A percentile compares a stretch with the other conserved stretches of the same genome.
These are phyloP conservation scores for Periconia macrospinosa DNA, from an alignment of 2,329 filamentous ascomycete species.

Conservation along the genomic window DNA sequence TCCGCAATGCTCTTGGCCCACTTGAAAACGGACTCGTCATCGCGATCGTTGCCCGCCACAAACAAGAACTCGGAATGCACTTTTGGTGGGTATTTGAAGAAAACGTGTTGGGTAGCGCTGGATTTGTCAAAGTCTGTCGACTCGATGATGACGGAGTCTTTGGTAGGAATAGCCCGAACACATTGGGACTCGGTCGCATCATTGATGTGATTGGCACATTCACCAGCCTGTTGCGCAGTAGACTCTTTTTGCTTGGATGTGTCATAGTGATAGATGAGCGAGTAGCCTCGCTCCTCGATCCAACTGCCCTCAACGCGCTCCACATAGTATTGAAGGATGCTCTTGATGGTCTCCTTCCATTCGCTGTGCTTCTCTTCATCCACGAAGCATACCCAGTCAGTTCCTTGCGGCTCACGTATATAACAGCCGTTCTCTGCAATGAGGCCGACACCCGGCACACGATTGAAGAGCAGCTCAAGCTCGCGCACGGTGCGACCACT, in stretches of 20 bases:
- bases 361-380: constrained; percentile 68
- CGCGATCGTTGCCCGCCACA: constrained; percentile 86
- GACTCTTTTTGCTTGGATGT: constrained; percentile 72
- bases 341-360: constrained; percentile 84
- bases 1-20: constrained; percentile 82
- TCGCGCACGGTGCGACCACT: constrained; percentile 85
- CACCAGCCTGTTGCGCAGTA: constrained; percentile 72
- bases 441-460: constrained; percentile 79
- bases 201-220: constrained; percentile 94
- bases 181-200: constrained; percentile 83
- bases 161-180: constrained; percentile 80
- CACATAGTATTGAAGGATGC: constrained; percentile 85
- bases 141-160: constrained; percentile 81
- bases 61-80: constrained; percentile 74
- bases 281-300: constrained; percentile 90
- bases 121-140: constrained; percentile 85
- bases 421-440: constrained; percentile 97
- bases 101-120: constrained; percentile 76
- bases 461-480: constrained; percentile 81
- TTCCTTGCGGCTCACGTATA: constrained; percentile 66
- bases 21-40: constrained; percentile 90
- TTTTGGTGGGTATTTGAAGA: constrained; percentile 49
- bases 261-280: constrained; percentile 87
- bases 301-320: constrained; percentile 86
- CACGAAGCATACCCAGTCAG: constrained; percentile 75